phyloP scores from a whole-genome alignment of 2,329 filamentous ascomycete genomes.

The Neonectria sp. region DNA sequence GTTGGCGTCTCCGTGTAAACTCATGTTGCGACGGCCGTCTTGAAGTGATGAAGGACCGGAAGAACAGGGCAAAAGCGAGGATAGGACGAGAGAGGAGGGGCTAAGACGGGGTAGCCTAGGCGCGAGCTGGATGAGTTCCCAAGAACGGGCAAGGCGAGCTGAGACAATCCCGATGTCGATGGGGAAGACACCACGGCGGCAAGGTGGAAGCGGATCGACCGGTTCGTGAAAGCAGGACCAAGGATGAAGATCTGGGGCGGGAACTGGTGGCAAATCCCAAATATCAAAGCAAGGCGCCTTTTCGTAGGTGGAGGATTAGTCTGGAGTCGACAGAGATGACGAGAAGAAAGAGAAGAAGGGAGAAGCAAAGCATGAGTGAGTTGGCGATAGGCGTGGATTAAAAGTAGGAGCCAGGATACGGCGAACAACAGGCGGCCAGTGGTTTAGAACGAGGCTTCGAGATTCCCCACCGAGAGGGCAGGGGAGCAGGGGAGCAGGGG shows the following conservation, averaged over 20 bases:
- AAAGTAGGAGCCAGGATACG: slow-evolving; percentile 47
- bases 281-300: slow-evolving; percentile 25
- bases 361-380: slow-evolving; percentile 35
- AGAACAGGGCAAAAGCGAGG: slow-evolving; percentile 17
- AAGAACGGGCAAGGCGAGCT: slow-evolving; percentile 3
- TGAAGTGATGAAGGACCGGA: not conserved
- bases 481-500: not conserved
- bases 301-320: slow-evolving; percentile 38
- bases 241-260: slow-evolving; percentile 34
- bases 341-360: slow-evolving; percentile 32
- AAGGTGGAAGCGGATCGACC: slow-evolving; percentile 29
- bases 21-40: slow-evolving; percentile 36
- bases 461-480: slow-evolving; percentile 35
- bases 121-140: slow-evolving; percentile 11
- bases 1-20: slow-evolving; percentile 39
- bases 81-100: slow-evolving; percentile 26
- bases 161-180: slow-evolving; percentile 32
- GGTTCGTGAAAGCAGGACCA: slow-evolving; percentile 32
- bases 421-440: slow-evolving; percentile 44
- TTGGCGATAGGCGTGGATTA: slow-evolving; percentile 43
- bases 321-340: slow-evolving; percentile 46
- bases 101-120: slow-evolving; percentile 34
- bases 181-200: slow-evolving; percentile 18
- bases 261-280: slow-evolving; percentile 18
- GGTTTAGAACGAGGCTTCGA: slow-evolving; percentile 48